Evolutionary conservation across 2,329 filamentous ascomycete species (phyloP).

Genomic region (Fusarium verticillioides): DNA sequence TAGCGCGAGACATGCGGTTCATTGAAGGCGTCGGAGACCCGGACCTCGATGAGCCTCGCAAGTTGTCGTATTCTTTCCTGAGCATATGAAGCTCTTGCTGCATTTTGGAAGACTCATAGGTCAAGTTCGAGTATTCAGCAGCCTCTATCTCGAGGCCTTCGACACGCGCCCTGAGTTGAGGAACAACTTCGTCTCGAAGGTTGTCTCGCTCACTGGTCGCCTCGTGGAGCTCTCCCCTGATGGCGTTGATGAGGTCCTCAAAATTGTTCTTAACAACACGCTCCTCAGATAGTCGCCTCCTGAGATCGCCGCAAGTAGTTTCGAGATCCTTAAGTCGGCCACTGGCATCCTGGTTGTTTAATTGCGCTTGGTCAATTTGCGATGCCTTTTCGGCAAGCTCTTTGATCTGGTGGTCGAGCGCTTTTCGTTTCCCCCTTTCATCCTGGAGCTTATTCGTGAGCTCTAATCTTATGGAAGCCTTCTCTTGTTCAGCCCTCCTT

Average conservation of each 20-base stretch:
- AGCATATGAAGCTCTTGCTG: constrained; percentile 85
- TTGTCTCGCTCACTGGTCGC: constrained; percentile 91
- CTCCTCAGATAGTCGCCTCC: constrained; percentile 85
- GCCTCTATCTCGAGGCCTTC: constrained; percentile 83
- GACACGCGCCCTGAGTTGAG: constrained; percentile 78
- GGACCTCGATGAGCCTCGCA: constrained; percentile 56
- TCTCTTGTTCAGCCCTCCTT: constrained; percentile 88
- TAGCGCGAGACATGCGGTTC: constrained; percentile 45
- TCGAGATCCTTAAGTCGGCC: constrained; percentile 82
- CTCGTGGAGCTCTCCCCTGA: constrained; percentile 83
- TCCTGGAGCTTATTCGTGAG: constrained; percentile 88
- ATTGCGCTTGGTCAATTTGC: constrained; percentile 65
- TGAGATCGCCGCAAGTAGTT: constrained; percentile 81
- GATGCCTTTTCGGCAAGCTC: constrained; percentile 83
- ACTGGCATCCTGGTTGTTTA: constrained; percentile 66
- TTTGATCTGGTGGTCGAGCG: constrained; percentile 85
- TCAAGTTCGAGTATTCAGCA: constrained; percentile 75
- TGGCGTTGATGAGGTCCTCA: constrained; percentile 86
- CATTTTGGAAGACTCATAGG: constrained; percentile 85
- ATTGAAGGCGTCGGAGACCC: constrained; percentile 38
- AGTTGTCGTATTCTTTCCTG: constrained; percentile 71
- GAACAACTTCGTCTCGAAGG: constrained; percentile 87
- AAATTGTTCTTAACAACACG: constrained; percentile 90
- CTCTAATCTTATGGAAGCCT: constrained; percentile 85
- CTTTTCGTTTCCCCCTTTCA: constrained; percentile 79